Base-by-base conservation (phyloP, 768 basidiomycete genomes). In the Termitomyces sp. region DNA sequence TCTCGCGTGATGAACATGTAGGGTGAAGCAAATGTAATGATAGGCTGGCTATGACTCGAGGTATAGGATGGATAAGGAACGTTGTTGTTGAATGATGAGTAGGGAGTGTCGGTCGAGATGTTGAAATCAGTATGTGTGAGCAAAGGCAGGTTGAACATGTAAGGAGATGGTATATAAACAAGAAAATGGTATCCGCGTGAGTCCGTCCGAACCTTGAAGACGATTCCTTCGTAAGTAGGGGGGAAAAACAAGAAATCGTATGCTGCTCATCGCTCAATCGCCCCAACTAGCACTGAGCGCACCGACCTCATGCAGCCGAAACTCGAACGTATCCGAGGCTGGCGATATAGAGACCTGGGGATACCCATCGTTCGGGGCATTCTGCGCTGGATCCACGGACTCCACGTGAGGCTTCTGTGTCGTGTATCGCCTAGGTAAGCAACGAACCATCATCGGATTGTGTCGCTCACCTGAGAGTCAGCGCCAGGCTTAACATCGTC, bases 281-380 rank as follows among this genome's bases (percentile, higher is more conserved):
- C 54, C 59, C 62, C 62, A 63, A 22, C 58, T 62, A 10, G 48
- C 55, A 47, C 51, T 62, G 13, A 62, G 55, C 24, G 58, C 42
- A n/a, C 62, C 62, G 10, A 62, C 53, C 20, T 62, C 58, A 5
- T 51, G 50, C 34, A 62, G n/a, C 18, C 58, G 62, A 26, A 59
- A 54, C 20, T 59, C 58, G 22, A 57, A 47, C 10, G 46, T 54
- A 48, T 56, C 62, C 2, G 52, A 56, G 14, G 58, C 56, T 4
- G 62, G 55, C 3, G 61, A 59, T 53, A 58, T 56, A 5, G 54
- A 58, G 18, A 59, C 57, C 24, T 53, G 43, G 4, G 61, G 58
- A 27, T 40, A 53, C 16, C 24, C 34, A 13, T 39, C n/a, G 5
- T 56, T 27, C 4, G 32, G 20, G 26, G n/a, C 30, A 39, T 33